Conservation (phyloP, 352 stramenopile species). For the Peronospora destructor region DNA sequence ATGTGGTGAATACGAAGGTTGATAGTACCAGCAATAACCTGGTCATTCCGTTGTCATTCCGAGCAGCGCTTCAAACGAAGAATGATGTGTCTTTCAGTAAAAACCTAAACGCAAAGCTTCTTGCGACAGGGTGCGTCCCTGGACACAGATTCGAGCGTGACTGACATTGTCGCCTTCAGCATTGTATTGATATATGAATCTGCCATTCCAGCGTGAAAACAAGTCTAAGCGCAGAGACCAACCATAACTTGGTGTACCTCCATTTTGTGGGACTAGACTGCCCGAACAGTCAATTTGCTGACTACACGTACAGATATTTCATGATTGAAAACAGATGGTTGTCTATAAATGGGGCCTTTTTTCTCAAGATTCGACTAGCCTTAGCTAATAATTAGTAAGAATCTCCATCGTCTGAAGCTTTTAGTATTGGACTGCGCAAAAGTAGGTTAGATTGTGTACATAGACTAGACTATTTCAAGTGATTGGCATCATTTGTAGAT, state of each 20-base stretch:
- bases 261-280: not conserved
- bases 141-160: conserved; percentile 19
- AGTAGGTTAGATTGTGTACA: too few species aligned
- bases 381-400: conserved; percentile 11
- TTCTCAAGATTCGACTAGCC: conserved; percentile 18
- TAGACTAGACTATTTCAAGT: too few species aligned
- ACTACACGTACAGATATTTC: conserved; percentile 3
- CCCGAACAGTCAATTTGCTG: not conserved
- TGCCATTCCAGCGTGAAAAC: conserved; percentile 10
- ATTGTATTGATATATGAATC: conserved; percentile 20
- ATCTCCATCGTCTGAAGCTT: conserved; percentile 5
- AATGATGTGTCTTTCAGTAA: conserved; percentile 5
- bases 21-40: conserved; percentile 15
- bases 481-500: too few species aligned
- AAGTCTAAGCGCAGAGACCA: conserved; percentile 20
- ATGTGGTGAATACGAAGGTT: conserved; percentile 5
- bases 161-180: conserved; percentile 2
- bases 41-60: conserved; percentile 11
- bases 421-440: too few species aligned
- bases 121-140: too few species aligned
- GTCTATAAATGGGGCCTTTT: conserved; percentile 1
- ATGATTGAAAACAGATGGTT: conserved; percentile 5
- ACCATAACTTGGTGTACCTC: not conserved
- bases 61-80: conserved; percentile 11
- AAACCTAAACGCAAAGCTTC: too few species aligned